Base-by-base conservation (phyloP, 2,329 filamentous ascomycete species). In the Xylariaceae sp. region DNA sequence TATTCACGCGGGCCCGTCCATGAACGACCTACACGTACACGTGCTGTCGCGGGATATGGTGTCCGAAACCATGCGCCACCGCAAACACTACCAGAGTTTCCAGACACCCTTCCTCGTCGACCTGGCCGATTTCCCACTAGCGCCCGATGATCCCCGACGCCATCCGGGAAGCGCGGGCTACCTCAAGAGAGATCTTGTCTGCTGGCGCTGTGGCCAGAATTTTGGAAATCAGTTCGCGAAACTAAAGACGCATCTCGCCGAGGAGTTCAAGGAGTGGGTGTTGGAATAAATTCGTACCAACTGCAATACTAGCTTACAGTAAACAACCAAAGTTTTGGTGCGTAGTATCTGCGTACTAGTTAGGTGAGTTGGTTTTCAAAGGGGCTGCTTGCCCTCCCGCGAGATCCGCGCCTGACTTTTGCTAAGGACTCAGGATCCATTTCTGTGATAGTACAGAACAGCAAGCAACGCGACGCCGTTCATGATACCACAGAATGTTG, bases 71-170 rank as follows among this genome's bases (percentile, higher is more conserved):
- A 66, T 97, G 74, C 90, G 87, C 75, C 86, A 93, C 71, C 81
- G 86, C 64, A 93, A 92, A 72, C 94, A 97, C 75, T 97, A 97
- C 75, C 90, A 94, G 70, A 94, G 89, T 64, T 97, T 97, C 75
- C 86, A 84, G 37, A 95, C 92, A 55, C 82, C 83, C 2, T 99
- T 97, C 72, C 83, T 99, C 18, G 83, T 97, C 10, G 79, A 82
- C 13, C 69, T 97, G 30, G 85, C 85, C 18, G 89, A 92, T 61
- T 93, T 97, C 53, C 93, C 94, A 3, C 75, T 97, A 35, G 78
- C 80, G 0, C 63, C 77, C 30, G 82, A 87, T 57, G 90, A 95
- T 71, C 73, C 75, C 51, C 77, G 90, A 60, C 79, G 87, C 64
- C 71, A 84, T 58, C 81, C 84, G 0, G 78, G 76, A 0, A 74